Conservation (phyloP, 2,329 filamentous ascomycete species). For the Didymella lethalis region DNA sequence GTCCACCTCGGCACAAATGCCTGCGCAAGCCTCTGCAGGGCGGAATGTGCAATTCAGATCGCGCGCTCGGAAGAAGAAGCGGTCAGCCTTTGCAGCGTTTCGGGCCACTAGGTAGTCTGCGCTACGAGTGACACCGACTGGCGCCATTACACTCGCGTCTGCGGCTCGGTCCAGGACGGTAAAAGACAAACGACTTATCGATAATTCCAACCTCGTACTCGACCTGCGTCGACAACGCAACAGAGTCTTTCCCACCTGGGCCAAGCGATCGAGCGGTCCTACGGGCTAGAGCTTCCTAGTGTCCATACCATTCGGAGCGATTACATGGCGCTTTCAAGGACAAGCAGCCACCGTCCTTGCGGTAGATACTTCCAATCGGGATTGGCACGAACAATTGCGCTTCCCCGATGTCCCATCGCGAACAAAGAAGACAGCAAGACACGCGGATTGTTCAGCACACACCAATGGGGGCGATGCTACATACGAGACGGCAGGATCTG, state of each 20-base stretch:
- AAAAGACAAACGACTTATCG: constrained; percentile 14
- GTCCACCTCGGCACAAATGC: constrained; percentile 7
- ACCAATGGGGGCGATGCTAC: background rate
- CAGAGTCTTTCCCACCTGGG: constrained; percentile 16
- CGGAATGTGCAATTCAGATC: background rate
- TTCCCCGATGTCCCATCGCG: background rate
- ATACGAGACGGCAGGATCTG: constrained; percentile 9
- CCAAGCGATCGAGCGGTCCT: constrained; percentile 3
- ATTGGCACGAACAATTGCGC: too few relatives aligned
- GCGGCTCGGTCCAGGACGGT: constrained; percentile 22
- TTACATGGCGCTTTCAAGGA: constrained; percentile 6
- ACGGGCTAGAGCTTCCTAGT: constrained; percentile 9
- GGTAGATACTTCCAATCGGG: background rate
- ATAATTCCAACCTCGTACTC: constrained; percentile 11
- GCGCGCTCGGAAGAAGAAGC: constrained; percentile 6
- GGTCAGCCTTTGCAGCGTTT: constrained; percentile 12
- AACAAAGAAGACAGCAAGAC: background rate
- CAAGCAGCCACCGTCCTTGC: background rate
- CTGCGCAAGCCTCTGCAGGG: constrained; percentile 9
- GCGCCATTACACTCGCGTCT: constrained; percentile 10
- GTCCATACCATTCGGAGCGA: constrained; percentile 9
- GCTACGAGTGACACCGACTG: constrained; percentile 10
- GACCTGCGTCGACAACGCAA: constrained; percentile 18
- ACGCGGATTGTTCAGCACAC: background rate
- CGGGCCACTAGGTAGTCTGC: constrained; percentile 7